phyloP scores from a whole-genome alignment of 148 eudicot species.

The Persicaria tinctoria region DNA sequence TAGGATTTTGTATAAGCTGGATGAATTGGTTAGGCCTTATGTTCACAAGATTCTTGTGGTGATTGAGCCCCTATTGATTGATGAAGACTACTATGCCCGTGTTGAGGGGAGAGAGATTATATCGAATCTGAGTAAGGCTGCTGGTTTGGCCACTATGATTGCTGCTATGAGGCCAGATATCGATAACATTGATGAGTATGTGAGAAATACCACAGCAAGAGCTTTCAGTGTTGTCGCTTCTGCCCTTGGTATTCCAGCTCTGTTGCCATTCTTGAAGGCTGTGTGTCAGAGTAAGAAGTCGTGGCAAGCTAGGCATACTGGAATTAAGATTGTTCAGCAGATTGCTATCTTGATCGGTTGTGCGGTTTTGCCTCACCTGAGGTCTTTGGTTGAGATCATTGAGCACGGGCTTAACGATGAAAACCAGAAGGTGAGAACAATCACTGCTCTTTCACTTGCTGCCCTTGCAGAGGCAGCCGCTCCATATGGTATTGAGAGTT shows the following conservation, averaged over 20 bases:
- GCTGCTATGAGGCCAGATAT: conserved; percentile 99
- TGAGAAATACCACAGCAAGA: conserved; percentile 95
- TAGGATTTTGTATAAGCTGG: conserved; percentile 84
- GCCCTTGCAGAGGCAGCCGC: conserved; percentile 99
- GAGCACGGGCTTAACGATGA: conserved; percentile 96
- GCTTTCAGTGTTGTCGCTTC: conserved; percentile 99
- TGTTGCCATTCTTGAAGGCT: conserved; percentile 88
- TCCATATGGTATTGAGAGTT: conserved; percentile 97
- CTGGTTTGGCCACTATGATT: conserved; percentile 98
- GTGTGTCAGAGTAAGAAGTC: conserved; percentile 99
- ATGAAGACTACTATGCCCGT: conserved; percentile 97
- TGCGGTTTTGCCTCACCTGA: conserved; percentile 92
- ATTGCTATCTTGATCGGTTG: conserved; percentile 95
- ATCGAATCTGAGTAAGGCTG: conserved; percentile 95
- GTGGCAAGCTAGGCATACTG: conserved; percentile 99
- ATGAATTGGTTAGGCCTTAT: conserved; percentile 89
- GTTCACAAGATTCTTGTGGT: conserved; percentile 96
- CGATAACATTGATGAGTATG: conserved; percentile 94
- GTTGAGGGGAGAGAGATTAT: conserved; percentile 96
- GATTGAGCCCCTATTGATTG: conserved; percentile 87
- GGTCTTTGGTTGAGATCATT: conserved; percentile 90
- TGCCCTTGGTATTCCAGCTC: conserved; percentile 94
- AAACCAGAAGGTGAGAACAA: conserved; percentile 95
- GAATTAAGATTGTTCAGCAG: conserved; percentile 96
- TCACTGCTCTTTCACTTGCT: conserved; percentile 90